Base-by-base conservation (phyloP, 164 flowering plant genomes). In the Taxillus chinensis region DNA sequence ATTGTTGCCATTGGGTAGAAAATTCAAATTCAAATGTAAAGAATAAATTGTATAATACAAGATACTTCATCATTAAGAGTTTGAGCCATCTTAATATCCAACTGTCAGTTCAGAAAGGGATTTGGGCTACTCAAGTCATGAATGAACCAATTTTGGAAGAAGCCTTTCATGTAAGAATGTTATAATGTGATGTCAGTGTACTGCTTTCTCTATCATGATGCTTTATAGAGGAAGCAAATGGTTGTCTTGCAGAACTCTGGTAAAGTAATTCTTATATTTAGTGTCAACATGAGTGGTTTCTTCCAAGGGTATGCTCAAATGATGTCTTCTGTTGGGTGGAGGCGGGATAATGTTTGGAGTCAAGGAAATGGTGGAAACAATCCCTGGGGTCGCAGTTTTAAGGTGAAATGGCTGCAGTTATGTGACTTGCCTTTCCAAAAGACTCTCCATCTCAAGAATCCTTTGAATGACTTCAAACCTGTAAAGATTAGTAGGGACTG, bases 221-320 rank as follows among this genome's bases (percentile, higher is more conserved):
- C 53, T 67, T 74, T 67, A 68, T 64, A 41, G 52, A 59, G 63
- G 27, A 68, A 70, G 64, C 64, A 48, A 62, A 46, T 66, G 45
- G 60, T 66, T 76, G 63, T 77, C 70, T 73, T 86, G 90, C 89
- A 90, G 97, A 86, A 79, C 64, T 84, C 92, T 62, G 80, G 70
- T 62, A 83, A 74, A 73, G 95, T 90, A n/a, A 81, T 90, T 64
- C 77, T 90, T 58, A 87, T 90, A 74, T 90, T 86, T 75, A 90
- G 97, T 75, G 91, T 90, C 80, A 90, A 87, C 83, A 86, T 85
- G 90, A 90, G 97, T 79, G 95, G 97, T 55, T 87, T 74, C 80
- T 90, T 90, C 82, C 95, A 90, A 87, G 95, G 97, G 53, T 90
- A 87, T 83, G 97, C 95, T 42, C 86, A 86, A 79, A 90, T 90